phyloP scores from a whole-genome alignment of 495 filamentous ascomycete species.

The Lophiotrema nucula region DNA sequence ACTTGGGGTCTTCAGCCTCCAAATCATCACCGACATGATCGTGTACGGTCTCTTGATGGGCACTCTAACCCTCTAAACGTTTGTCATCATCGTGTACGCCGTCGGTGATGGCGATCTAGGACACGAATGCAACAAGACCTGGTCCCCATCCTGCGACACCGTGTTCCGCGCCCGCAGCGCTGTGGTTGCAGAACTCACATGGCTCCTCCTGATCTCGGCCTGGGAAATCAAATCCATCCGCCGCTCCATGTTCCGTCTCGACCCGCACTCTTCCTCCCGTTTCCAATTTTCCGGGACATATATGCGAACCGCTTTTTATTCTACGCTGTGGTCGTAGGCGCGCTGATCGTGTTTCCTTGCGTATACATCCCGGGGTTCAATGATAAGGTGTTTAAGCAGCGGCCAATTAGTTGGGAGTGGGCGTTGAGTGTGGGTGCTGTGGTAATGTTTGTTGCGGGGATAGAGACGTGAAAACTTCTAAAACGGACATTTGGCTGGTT shows the following conservation, averaged over 20 bases:
- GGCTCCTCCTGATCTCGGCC: slow-evolving; percentile 59
- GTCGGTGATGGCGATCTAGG: slow-evolving; percentile 59
- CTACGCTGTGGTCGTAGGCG: slow-evolving; percentile 64
- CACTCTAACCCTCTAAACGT: slow-evolving; percentile 60
- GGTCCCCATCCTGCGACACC: slow-evolving; percentile 24
- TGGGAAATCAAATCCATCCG: slow-evolving; percentile 41
- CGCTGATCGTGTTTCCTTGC: slow-evolving; percentile 62
- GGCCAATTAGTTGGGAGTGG: slow-evolving; percentile 69
- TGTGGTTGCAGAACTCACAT: slow-evolving; percentile 69
- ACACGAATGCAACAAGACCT: slow-evolving; percentile 58
- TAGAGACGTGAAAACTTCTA: slow-evolving; percentile 63
- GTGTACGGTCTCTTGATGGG: slow-evolving; percentile 71
- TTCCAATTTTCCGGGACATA: slow-evolving; percentile 61
- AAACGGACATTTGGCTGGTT: slow-evolving; percentile 29
- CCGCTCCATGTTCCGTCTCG: slow-evolving; percentile 11
- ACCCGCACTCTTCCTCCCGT: slow-evolving; percentile 4
- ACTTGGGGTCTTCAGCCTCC: slow-evolving; percentile 63
- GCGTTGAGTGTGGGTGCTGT: slow-evolving; percentile 55
- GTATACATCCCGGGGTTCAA: slow-evolving; percentile 71
- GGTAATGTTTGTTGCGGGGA: slow-evolving; percentile 54
- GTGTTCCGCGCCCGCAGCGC: slow-evolving; percentile 68
- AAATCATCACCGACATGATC: slow-evolving; percentile 55
- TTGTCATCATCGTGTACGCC: slow-evolving; percentile 66
- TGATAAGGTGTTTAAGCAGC: slow-evolving; percentile 66
- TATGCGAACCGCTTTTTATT: slow-evolving; percentile 68